Conservation (phyloP, 2,329 filamentous ascomycete species). For the Pseudogymnoascus sp. region DNA sequence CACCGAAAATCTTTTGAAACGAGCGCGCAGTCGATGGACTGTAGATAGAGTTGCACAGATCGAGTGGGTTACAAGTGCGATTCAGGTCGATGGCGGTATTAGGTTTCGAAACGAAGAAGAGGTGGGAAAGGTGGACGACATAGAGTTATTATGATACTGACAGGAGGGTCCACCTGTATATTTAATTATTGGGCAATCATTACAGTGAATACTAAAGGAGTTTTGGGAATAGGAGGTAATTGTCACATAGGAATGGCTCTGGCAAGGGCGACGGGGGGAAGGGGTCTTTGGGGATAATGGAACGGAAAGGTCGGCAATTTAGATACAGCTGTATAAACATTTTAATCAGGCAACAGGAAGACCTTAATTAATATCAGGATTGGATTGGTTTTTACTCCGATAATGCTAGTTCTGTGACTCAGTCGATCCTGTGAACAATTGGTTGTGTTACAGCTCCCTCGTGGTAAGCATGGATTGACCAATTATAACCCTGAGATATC, state of each 20-base stretch:
- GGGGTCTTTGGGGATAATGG: not conserved
- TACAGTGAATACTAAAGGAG: constrained; percentile 1
- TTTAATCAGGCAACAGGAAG: not conserved
- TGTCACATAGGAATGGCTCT: not conserved
- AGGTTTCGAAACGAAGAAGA: constrained; percentile 46
- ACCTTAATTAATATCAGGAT: not conserved
- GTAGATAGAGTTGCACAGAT: constrained; percentile 64
- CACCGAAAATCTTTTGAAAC: constrained; percentile 76
- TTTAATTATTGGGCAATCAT: constrained; percentile 4
- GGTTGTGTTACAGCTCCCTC: not conserved
- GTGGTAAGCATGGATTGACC: not conserved
- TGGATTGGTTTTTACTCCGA: not conserved
- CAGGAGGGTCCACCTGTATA: not conserved
- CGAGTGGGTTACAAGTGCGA: constrained; percentile 69
- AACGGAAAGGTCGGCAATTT: constrained; percentile 5
- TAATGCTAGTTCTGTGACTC: not conserved
- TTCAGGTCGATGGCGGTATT: constrained; percentile 57
- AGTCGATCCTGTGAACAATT: not conserved
- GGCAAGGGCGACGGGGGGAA: not conserved
- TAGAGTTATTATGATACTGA: constrained; percentile 7
- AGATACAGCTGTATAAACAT: constrained; percentile 1
- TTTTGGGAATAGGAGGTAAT: not conserved
- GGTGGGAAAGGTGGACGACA: not conserved
- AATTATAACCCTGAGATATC: not conserved
- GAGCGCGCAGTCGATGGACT: constrained; percentile 69